Percentiles rank a stretch among this genome's conserved stretches.
Evolutionary conservation across 805 yeast genomes (phyloP).

Genomic region (Ogataea nonfermentans): DNA sequence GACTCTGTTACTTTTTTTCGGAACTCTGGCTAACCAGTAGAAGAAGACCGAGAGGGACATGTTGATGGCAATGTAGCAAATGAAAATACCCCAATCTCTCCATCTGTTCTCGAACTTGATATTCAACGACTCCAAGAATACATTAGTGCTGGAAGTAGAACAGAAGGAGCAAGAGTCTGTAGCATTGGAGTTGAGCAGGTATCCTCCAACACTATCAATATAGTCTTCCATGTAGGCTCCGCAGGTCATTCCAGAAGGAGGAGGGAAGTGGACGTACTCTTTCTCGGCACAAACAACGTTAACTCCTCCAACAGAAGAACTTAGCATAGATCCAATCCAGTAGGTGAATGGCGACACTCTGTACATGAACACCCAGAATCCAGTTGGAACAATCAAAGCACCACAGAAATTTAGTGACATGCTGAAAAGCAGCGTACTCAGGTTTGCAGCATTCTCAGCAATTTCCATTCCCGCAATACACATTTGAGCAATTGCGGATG

Average conservation of each 20-base stretch:
- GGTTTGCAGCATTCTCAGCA: slow-evolving; percentile 63
- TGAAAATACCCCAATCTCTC: slow-evolving; percentile 59
- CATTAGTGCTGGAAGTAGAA: slow-evolving; percentile 53
- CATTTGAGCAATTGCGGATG: slow-evolving; percentile 57
- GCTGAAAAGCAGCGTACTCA: slow-evolving; percentile 56
- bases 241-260: slow-evolving; percentile 59
- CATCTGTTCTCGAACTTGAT: slow-evolving; percentile 52
- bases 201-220: slow-evolving; percentile 45
- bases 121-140: slow-evolving; percentile 47
- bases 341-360: slow-evolving; percentile 70
- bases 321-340: slow-evolving; percentile 52
- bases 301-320: slow-evolving; percentile 54
- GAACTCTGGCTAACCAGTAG: slow-evolving; percentile 70
- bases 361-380: slow-evolving; percentile 81
- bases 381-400: slow-evolving; percentile 59
- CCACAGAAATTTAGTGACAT: slow-evolving; percentile 75
- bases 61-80: slow-evolving; percentile 48
- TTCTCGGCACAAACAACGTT: slow-evolving; percentile 44
- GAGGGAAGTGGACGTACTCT: slow-evolving; percentile 49
- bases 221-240: slow-evolving; percentile 46
- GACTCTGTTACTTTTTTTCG: slow-evolving; percentile 49
- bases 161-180: slow-evolving; percentile 64
- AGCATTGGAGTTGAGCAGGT: slow-evolving; percentile 40
- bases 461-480: slow-evolving; percentile 57
- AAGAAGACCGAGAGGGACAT: slow-evolving; percentile 29